These are phyloP conservation scores for Morella rubra DNA, from an alignment of 306 rosid genomes.

Conservation along the genomic window DNA sequence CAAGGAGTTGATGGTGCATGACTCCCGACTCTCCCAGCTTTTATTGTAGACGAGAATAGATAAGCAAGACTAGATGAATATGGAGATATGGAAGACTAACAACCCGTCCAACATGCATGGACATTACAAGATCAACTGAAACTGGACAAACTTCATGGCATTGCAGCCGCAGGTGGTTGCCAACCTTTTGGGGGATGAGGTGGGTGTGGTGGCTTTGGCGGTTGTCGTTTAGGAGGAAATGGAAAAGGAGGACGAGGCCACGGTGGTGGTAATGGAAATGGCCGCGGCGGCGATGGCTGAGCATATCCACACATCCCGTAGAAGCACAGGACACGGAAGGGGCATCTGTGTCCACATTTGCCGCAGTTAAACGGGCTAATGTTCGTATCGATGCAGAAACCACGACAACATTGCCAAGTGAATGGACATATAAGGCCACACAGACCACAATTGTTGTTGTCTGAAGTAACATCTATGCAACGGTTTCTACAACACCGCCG, in stretches of 20 bases:
- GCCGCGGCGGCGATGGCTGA: not conserved
- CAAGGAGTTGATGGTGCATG: too few species aligned
- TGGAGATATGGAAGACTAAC: too few species aligned
- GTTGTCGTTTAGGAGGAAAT: conserved; percentile 14
- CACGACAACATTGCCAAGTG: conserved; percentile 54
- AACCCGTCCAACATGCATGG: too few species aligned
- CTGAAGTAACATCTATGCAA: conserved; percentile 49
- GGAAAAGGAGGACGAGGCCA: conserved; percentile 16
- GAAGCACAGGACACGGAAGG: conserved; percentile 34
- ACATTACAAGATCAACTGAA: too few species aligned
- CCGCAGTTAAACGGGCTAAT: conserved; percentile 56
- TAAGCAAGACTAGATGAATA: too few species aligned
- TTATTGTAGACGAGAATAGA: too few species aligned
- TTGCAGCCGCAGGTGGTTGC: not conserved
- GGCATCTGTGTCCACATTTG: conserved; percentile 58
- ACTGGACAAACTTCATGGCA: not conserved
- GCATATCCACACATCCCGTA: conserved; percentile 75
- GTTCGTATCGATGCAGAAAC: conserved; percentile 49
- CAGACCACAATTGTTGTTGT: conserved; percentile 53
- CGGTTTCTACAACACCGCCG: conserved; percentile 50
- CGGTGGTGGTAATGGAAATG: not conserved
- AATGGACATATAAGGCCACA: conserved; percentile 51
- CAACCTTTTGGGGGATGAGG: conserved; percentile 5
- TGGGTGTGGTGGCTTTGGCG: not conserved
- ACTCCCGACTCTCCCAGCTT: too few species aligned